phyloP scores from a whole-genome alignment of 176 grass and related monocot genomes.

The Oryza meridionalis region DNA sequence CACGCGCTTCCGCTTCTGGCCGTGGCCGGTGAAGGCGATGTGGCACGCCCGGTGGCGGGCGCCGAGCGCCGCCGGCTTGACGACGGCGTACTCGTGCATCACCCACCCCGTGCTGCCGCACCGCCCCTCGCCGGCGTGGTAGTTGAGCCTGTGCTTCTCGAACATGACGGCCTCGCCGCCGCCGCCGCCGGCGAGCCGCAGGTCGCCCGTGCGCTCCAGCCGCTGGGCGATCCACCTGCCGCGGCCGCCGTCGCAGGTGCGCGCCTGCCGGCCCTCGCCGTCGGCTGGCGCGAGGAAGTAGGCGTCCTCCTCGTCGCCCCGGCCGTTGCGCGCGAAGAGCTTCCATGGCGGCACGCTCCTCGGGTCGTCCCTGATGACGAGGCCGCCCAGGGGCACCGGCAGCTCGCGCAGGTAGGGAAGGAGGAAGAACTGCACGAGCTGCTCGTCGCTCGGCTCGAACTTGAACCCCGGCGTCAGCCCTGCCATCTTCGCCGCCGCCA shows the following conservation, averaged over 20 bases:
- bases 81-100: constrained; percentile 36
- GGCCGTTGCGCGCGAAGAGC: constrained; percentile 14
- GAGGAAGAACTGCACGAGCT: not conserved
- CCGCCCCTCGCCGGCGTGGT: not conserved
- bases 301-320: not conserved
- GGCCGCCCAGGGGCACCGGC: not conserved
- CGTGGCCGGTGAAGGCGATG: constrained; percentile 35
- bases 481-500: not conserved
- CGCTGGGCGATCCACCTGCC: constrained; percentile 18
- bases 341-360: constrained; percentile 3
- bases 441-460: not conserved
- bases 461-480: not conserved
- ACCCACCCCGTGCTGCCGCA: constrained; percentile 37
- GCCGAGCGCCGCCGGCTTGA: not conserved
- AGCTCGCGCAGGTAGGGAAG: not conserved
- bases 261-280: not conserved
- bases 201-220: not conserved
- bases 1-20: constrained; percentile 18
- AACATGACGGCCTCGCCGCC: no score
- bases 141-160: not conserved
- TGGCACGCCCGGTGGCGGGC: constrained; percentile 13
- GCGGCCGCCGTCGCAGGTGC: not conserved
- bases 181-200: not conserved
- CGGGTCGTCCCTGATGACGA: constrained; percentile 22
- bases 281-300: constrained; percentile 4